phyloP scores from a whole-genome alignment of 345 rosid genomes.

The Bretschneidera sinensis region DNA sequence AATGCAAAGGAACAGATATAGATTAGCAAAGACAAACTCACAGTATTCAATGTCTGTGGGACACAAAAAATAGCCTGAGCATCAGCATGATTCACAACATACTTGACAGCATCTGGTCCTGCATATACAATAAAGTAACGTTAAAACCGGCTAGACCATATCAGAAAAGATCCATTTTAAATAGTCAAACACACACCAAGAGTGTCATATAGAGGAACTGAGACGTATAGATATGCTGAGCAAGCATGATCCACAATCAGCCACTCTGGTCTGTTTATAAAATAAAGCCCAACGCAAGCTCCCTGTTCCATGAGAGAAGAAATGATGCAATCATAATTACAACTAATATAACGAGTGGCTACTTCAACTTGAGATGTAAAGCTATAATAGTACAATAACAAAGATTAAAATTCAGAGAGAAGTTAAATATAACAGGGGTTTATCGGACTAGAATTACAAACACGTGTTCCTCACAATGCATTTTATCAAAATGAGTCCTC shows the following conservation, averaged over 20 bases:
- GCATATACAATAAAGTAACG: constrained; percentile 12
- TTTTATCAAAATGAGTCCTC: no score
- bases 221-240: constrained; percentile 80
- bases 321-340: constrained; percentile 4
- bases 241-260: constrained; percentile 90
- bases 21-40: constrained; percentile 34
- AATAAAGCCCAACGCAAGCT: constrained; percentile 62
- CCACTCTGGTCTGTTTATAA: constrained; percentile 92
- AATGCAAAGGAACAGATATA: background rate
- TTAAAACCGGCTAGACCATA: constrained; percentile 12
- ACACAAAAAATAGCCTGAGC: constrained; percentile 77
- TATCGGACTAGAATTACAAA: no score
- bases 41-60: constrained; percentile 68
- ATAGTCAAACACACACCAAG: constrained; percentile 52
- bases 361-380: background rate
- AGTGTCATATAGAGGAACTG: constrained; percentile 91
- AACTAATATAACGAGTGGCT: background rate
- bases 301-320: constrained; percentile 48
- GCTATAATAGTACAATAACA: background rate
- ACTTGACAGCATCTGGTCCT: constrained; percentile 94
- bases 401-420: background rate
- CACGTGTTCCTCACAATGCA: no score
- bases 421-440: background rate
- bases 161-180: background rate
- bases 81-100: constrained; percentile 66